phyloP scores from a whole-genome alignment of 202 grass and related monocot species.

The Cymbopogon flexuosus region DNA sequence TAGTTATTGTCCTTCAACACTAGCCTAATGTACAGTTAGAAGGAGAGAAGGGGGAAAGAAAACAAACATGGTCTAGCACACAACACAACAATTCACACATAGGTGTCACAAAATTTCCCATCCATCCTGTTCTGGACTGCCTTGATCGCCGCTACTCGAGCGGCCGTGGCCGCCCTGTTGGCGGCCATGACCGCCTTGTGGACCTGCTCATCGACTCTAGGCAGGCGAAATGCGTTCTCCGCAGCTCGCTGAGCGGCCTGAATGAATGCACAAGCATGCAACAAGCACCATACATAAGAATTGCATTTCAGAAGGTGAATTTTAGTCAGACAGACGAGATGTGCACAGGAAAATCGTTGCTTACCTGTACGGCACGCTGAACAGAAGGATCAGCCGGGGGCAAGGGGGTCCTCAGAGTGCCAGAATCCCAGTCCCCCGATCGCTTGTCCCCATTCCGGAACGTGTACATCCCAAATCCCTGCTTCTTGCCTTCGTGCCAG shows the following conservation, averaged over 20 bases:
- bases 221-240: constrained; percentile 50
- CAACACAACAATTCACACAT: constrained; percentile 40
- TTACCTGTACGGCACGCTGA: constrained; percentile 66
- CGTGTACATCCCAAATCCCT: constrained; percentile 82
- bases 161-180: constrained; percentile 74
- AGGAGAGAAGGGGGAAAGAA: background rate
- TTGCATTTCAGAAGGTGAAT: background rate
- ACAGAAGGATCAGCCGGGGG: constrained; percentile 47
- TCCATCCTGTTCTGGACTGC: constrained; percentile 93
- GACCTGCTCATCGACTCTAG: constrained; percentile 66
- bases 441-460: constrained; percentile 65
- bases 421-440: constrained; percentile 73
- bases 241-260: constrained; percentile 68
- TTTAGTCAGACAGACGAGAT: background rate
- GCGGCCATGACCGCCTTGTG: constrained; percentile 73
- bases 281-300: constrained; percentile 24
- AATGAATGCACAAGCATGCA: background rate
- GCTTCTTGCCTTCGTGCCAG: constrained; percentile 93
- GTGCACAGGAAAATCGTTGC: background rate
- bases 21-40: constrained; percentile 92
- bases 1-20: constrained; percentile 54
- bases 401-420: constrained; percentile 53
- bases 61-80: constrained; percentile 19
- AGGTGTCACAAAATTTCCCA: constrained; percentile 81
- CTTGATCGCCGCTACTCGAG: constrained; percentile 82